Evolutionary conservation across 129 eudicot genomes (phyloP), one percentile per base, ranked within the genome.

Genomic region (Gnaphalium uliginosum): DNA sequence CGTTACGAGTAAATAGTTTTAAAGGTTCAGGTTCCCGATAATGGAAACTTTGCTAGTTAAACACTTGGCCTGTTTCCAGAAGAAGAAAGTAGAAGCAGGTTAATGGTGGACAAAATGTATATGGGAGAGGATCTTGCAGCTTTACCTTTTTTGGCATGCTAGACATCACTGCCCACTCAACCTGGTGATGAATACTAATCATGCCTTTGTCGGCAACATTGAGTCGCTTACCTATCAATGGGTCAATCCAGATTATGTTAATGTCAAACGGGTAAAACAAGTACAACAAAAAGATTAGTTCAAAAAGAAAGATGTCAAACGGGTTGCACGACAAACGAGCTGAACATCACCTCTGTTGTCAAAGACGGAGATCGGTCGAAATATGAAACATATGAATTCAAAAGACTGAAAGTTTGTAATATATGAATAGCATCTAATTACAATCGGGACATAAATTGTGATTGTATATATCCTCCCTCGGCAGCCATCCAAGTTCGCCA

Each of bases 71-170:
- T 24, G 32, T 41, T 70, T n/a, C 76, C 19, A 63, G 21, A 72
- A 64, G 68, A 64, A 33, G 68, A 73, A 65, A 37, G 74, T 9
- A 57, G 69, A 29, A 43, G 43, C 18, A 61, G 54, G 35, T 56
- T 35, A 13, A 27, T 56, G 79, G 79, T 72, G 53, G 79, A 79
- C 83, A 79, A 32, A 46, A 35, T 14, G 53, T 21, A 17, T 72
- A 72, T 66, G 62, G 2, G 78, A 72, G 83, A 78, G 74, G 58
- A 60, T 66, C 29, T 60, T 69, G 65, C 66, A 78, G 72, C 67
- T 78, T 71, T 78, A 33, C 53, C 73, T 74, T 80, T 79, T 73
- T 67, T 72, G 69, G 83, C 83, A 80, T 80, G 83, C 68, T 67
- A 69, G 62, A 78, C 66, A 70, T 39, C 22, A 48, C 67, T 66